phyloP scores from a whole-genome alignment of 352 stramenopile species.

The Pythium apleroticum region DNA sequence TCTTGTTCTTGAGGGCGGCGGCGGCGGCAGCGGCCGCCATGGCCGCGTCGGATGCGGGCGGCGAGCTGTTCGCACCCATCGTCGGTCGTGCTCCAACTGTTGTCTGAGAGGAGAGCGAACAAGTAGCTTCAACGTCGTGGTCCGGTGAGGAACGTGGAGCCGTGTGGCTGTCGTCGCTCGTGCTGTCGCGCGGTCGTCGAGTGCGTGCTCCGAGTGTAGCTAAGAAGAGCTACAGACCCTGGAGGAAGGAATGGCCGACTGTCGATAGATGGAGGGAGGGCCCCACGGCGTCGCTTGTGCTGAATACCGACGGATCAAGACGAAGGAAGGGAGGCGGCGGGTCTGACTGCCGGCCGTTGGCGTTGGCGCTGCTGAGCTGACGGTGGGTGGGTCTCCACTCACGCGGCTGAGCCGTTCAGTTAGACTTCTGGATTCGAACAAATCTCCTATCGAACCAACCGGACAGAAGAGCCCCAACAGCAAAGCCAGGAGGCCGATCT shows the following conservation, averaged over 20 bases:
- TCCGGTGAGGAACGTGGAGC: constrained; percentile 12
- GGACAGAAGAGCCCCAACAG: not conserved
- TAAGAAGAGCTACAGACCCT: constrained; percentile 1
- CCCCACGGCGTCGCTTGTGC: constrained; percentile 7
- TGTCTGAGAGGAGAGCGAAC: constrained; percentile 16
- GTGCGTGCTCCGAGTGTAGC: not conserved
- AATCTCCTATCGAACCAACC: constrained; percentile 12
- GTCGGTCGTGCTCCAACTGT: constrained; percentile 25
- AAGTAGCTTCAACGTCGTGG: constrained; percentile 26
- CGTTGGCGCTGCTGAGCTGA: not conserved
- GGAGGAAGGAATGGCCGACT: constrained; percentile 2
- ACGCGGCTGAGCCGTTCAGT: constrained; percentile 29
- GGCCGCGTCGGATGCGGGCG: constrained; percentile 21
- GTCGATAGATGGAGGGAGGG: constrained; percentile 1
- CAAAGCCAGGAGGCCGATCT: constrained; percentile 3
- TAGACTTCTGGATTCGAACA: constrained; percentile 34
- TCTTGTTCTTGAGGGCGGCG: constrained; percentile 39
- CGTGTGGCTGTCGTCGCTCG: constrained; percentile 2
- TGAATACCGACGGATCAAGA: constrained; percentile 22
- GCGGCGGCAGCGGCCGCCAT: constrained; percentile 12
- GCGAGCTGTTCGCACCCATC: constrained; percentile 32
- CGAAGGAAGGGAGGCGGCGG: constrained; percentile 12
- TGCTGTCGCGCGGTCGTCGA: constrained; percentile 24
- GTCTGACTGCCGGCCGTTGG: constrained; percentile 26
- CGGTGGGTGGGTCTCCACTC: constrained; percentile 5